A percentile compares a stretch with the other conserved stretches of the same genome.
These are phyloP conservation scores for Aspergillus asperescens DNA, from an alignment of 495 filamentous ascomycete genomes.

Conservation along the genomic window DNA sequence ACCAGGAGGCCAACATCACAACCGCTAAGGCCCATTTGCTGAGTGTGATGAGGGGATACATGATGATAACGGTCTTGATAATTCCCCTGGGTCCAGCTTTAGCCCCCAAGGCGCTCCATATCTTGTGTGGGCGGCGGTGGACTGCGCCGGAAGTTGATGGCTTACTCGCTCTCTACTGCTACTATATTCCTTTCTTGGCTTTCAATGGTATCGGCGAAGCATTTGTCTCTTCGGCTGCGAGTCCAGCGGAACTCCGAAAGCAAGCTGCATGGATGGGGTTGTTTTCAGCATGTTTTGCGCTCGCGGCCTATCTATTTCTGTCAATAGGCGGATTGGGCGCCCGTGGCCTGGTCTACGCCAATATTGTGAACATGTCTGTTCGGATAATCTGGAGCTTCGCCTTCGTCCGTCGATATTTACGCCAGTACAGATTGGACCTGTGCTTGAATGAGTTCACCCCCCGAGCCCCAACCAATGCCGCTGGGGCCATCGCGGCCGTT, in stretches of 20 bases:
- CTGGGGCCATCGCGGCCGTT: conserved; percentile 29
- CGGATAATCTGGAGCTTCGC: conserved; percentile 71
- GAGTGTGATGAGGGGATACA: conserved; percentile 37
- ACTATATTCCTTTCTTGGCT: conserved; percentile 88
- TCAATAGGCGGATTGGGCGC: conserved; percentile 62
- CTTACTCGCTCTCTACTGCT: conserved; percentile 76
- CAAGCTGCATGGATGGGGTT: conserved; percentile 79
- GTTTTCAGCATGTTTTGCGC: conserved; percentile 69
- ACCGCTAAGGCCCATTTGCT: conserved; percentile 32
- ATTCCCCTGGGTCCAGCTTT: conserved; percentile 64
- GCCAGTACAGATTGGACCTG: conserved; percentile 28
- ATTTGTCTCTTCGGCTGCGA: conserved; percentile 82
- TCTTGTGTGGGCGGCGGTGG: conserved; percentile 75
- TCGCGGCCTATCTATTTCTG: conserved; percentile 65
- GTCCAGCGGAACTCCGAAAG: conserved; percentile 56
- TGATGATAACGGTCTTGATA: conserved; percentile 61
- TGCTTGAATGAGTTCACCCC: conserved; percentile 24
- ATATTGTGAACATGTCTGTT: conserved; percentile 77
- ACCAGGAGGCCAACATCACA: conserved; percentile 16
- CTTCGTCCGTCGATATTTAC: conserved; percentile 67
- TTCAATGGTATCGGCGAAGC: conserved; percentile 90
- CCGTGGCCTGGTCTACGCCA: conserved; percentile 74
- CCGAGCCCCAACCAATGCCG: conserved; percentile 27
- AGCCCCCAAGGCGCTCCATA: conserved; percentile 61
- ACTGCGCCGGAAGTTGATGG: conserved; percentile 53